These are phyloP conservation scores for Bothriochloa decipiens DNA, from an alignment of 176 grass and related monocot genomes.

Conservation along the genomic window DNA sequence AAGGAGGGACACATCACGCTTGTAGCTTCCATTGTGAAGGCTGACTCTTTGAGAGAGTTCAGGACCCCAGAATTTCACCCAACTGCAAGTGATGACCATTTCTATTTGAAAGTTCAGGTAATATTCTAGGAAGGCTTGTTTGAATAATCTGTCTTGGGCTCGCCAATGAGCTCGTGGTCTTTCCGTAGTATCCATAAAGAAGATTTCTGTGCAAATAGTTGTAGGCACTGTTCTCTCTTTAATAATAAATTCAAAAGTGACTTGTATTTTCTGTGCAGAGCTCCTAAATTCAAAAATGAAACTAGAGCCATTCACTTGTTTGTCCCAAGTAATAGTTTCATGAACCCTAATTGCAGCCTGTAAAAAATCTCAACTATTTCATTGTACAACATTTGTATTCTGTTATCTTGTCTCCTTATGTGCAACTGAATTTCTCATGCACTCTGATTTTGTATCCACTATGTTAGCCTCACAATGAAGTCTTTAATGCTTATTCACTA, in stretches of 20 bases:
- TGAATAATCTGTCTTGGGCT: not conserved
- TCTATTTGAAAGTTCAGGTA: conserved; percentile 96
- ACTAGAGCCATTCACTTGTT: not conserved
- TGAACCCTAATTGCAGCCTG: not conserved
- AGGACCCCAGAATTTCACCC: conserved; percentile 76
- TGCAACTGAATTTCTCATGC: not conserved
- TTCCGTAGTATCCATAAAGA: conserved; percentile 17
- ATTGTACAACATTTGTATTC: no score
- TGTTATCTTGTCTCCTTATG: not conserved
- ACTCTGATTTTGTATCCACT: not conserved
- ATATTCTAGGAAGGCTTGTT: conserved; percentile 36
- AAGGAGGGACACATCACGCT: conserved; percentile 92
- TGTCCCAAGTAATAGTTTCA: not conserved
- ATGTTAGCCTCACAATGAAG: not conserved
- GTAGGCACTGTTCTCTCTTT: not conserved
- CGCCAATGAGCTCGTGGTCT: conserved; percentile 11
- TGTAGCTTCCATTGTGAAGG: conserved; percentile 68
- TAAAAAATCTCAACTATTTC: not conserved
- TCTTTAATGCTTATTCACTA: not conserved
- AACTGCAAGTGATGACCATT: conserved; percentile 68
- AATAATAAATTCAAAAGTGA: not conserved
- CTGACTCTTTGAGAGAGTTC: conserved; percentile 81
- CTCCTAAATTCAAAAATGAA: not conserved
- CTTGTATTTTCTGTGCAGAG: not conserved
- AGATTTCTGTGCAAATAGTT: conserved; percentile 16